Evolutionary conservation across 192 early-diverging fungal genomes (phyloP).

Genomic region (Chytriomyces hyalinus): DNA sequence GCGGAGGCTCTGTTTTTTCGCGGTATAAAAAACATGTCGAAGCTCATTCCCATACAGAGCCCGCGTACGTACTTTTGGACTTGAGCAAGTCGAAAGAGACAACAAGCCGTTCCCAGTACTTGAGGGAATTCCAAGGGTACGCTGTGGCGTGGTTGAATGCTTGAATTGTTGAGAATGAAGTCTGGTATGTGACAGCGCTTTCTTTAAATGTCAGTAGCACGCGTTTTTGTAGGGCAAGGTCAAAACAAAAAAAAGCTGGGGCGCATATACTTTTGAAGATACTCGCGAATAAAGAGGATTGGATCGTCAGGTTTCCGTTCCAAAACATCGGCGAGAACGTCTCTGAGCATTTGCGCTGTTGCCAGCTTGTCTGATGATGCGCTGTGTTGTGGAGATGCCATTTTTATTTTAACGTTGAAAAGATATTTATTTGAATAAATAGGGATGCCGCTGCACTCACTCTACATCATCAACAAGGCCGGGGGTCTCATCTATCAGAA

Average conservation of each 20-base stretch:
- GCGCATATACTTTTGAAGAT: conserved; percentile 17
- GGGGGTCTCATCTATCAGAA: conserved; percentile 94
- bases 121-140: conserved; percentile 17
- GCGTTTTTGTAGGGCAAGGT: background rate
- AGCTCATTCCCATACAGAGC: background rate
- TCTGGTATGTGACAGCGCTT: conserved; percentile 12
- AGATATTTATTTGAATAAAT: background rate
- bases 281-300: conserved; percentile 27
- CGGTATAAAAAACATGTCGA: background rate
- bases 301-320: conserved; percentile 28
- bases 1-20: background rate
- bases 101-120: conserved; percentile 5
- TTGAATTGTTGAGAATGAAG: conserved; percentile 12
- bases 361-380: background rate
- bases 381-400: background rate
- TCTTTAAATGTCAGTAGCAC: background rate
- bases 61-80: conserved; percentile 1
- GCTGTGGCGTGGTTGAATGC: conserved; percentile 4
- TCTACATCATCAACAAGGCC: conserved; percentile 67
- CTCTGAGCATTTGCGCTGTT: conserved; percentile 15
- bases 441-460: conserved; percentile 40
- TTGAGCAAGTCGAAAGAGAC: conserved; percentile 19
- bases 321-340: conserved; percentile 10
- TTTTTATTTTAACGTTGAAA: background rate
- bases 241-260: background rate